Evolutionary conservation across 2,329 filamentous ascomycete species (phyloP), one percentile per base, ranked within the genome.

Genomic region (Laburnicola sp.): DNA sequence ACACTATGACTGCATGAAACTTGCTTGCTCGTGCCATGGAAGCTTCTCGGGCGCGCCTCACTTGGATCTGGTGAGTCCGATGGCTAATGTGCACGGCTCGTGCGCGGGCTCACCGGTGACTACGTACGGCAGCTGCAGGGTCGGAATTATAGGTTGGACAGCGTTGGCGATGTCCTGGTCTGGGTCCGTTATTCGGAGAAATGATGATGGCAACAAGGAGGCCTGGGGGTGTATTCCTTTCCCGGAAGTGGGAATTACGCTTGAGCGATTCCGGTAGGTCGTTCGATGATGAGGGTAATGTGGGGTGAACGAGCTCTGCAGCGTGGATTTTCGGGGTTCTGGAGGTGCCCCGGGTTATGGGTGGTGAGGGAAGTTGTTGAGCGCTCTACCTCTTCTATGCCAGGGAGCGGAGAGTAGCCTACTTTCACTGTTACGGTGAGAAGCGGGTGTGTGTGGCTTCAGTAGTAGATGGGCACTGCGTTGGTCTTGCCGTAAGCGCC

Each of bases 1-100:
- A 27, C 36, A 30, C 25, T 46, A 56, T 57, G 53, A 56, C 58
- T 40, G 53, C 58, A 57, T 51, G 49, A 53, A 56, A 44, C 56
- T 37, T 53, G 52, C 25, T 52, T 52, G 37, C 32, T 47, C 34
- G 43, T 58, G 36, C 31, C 9, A 48, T 56, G 25, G 32, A 45
- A 46, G 43, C 32, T 45, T 49, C 32, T 4, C 11, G 11, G 36
- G 11, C 6, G 30, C 43, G 45, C 44, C 32, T 40, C 45, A 44
- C 32, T 38, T 32, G 21, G 22, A 48, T 41, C 45, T 40, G 45
- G 37, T 39, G 37, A 48, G 36, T 16, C 30, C 21, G 4, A 45
- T 37, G 43, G 45, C 45, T 41, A 16, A 30, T 30, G 7, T 42
- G 38, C 31, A 34, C 16, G 30, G 38, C 34, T 45, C n/a, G 23